These are phyloP conservation scores for Leonotis leonurus DNA, from an alignment of 257 asterid genomes.

Conservation along the genomic window DNA sequence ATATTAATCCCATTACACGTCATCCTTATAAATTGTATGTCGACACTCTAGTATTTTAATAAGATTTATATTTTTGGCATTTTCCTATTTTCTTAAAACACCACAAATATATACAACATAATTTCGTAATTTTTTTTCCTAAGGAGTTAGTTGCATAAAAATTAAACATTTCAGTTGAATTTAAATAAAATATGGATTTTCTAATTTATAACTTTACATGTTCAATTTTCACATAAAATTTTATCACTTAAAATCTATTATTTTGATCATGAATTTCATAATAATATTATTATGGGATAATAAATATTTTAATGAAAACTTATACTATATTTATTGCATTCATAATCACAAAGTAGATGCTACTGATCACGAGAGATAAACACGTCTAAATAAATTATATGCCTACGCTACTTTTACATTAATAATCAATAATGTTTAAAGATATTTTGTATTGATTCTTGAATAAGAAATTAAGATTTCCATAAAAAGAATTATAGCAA, in stretches of 20 bases:
- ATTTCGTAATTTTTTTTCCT: too few species aligned
- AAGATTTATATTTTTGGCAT: neutral
- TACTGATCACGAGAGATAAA: neutral
- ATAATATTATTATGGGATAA: too few species aligned
- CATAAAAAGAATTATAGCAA: neutral
- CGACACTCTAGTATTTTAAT: neutral
- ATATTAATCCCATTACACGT: neutral
- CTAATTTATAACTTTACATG: too few species aligned
- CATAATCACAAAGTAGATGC: neutral
- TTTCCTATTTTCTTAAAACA: neutral
- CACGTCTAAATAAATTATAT: neutral
- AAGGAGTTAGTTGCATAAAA: neutral
- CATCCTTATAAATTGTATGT: neutral
- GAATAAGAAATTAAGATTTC: neutral
- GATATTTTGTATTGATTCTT: constrained; percentile 1
- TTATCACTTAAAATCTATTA: neutral
- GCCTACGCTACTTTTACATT: neutral
- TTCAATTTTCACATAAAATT: too few species aligned
- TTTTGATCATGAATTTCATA: neutral
- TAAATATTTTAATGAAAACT: too few species aligned
- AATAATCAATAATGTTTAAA: neutral
- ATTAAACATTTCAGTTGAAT: too few species aligned
- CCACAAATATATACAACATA: neutral
- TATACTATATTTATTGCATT: too few species aligned
- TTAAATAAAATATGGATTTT: too few species aligned